phyloP scores from a whole-genome alignment of 768 basidiomycete species.

The Lactarius sanguifluus region DNA sequence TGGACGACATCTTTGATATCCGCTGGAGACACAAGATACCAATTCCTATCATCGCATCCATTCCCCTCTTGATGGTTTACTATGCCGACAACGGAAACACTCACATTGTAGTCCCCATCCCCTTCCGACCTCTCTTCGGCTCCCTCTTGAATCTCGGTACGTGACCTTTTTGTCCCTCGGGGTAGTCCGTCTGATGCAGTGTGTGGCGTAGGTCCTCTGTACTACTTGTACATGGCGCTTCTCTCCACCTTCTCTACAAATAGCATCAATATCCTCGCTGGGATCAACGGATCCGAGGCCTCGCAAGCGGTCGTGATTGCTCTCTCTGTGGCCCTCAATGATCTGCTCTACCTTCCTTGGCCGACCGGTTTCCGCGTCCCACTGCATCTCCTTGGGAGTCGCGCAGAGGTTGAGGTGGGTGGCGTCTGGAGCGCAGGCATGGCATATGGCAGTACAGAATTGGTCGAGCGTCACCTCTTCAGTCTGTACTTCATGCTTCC shows the following conservation, averaged over 20 bases:
- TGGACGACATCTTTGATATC: slow-evolving; percentile 98
- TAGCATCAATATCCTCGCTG: slow-evolving; percentile 97
- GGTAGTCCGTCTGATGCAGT: slow-evolving; percentile 13
- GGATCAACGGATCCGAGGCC: slow-evolving; percentile 95
- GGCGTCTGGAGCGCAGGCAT: slow-evolving; percentile 83
- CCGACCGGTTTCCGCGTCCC: slow-evolving; percentile 72
- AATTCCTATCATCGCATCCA: slow-evolving; percentile 92
- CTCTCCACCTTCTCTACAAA: slow-evolving; percentile 97
- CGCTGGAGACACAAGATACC: slow-evolving; percentile 98
- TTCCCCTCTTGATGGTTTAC: slow-evolving; percentile 94
- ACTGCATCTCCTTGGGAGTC: slow-evolving; percentile 64
- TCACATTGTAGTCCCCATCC: slow-evolving; percentile 88
- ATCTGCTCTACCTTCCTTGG: slow-evolving; percentile 93
- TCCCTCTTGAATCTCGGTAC: slow-evolving; percentile 85
- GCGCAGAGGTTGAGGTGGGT: slow-evolving; percentile 67
- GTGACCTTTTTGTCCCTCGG: slow-evolving; percentile 30
- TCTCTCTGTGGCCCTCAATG: slow-evolving; percentile 86
- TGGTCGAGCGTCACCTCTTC: slow-evolving; percentile 92
- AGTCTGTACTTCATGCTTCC: slow-evolving; percentile 98
- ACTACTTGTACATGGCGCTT: slow-evolving; percentile 95
- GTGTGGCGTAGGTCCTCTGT: slow-evolving; percentile 69
- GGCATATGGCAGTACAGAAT: slow-evolving; percentile 79
- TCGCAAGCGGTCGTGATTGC: slow-evolving; percentile 92
- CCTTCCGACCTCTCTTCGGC: slow-evolving; percentile 69
- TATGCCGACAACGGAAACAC: slow-evolving; percentile 94